These are phyloP conservation scores for Suillus americanus DNA, from an alignment of 768 basidiomycete species.

Conservation along the genomic window DNA sequence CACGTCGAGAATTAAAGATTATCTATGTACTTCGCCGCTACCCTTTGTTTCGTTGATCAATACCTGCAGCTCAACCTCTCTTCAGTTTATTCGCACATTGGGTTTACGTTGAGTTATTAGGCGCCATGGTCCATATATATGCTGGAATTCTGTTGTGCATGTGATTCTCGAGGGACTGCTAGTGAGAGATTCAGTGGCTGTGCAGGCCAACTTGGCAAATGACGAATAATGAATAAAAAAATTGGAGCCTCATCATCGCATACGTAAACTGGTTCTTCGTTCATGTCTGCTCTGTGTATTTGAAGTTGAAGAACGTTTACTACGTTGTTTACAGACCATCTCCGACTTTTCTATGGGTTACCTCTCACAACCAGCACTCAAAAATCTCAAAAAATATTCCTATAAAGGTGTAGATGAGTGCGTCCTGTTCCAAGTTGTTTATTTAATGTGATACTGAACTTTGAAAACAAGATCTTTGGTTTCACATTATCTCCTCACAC, in stretches of 20 bases:
- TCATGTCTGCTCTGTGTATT: constrained; percentile 3
- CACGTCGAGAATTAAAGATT: no score
- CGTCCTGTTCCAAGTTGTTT: constrained; percentile 22
- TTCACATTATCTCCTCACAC: constrained; percentile 74
- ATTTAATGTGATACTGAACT: constrained; percentile 3
- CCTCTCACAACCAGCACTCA: constrained; percentile 64
- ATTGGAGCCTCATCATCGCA: background rate
- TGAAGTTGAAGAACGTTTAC: background rate
- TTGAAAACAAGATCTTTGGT: constrained; percentile 53
- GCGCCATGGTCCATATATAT: no score
- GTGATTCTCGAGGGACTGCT: no score
- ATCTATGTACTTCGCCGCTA: no score
- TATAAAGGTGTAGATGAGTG: constrained; percentile 85
- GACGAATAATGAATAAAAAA: background rate
- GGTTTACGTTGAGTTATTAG: no score
- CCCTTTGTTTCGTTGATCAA: background rate
- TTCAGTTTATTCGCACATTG: background rate
- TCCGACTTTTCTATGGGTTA: constrained; percentile 50
- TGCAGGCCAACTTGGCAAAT: background rate
- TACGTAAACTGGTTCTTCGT: background rate
- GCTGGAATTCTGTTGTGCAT: no score
- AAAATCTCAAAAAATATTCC: constrained; percentile 73
- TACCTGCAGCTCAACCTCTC: no score
- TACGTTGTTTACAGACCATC: background rate
- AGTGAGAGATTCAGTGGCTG: background rate